phyloP scores from a whole-genome alignment of 2,329 filamentous ascomycete species.

The Hypoxylon rubiginosum region DNA sequence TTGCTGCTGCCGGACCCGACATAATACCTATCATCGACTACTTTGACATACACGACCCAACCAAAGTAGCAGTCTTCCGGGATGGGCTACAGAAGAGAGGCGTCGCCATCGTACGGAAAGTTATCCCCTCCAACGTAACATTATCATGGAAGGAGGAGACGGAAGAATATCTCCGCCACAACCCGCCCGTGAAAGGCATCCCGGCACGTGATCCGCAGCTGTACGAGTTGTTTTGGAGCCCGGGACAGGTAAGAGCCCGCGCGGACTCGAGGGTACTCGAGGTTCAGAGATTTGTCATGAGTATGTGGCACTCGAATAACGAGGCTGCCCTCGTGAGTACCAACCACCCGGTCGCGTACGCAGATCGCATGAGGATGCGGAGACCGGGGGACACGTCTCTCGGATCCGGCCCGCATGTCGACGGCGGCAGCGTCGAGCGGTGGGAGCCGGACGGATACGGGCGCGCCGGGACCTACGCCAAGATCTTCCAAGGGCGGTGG shows the following conservation, averaged over 20 bases:
- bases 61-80: slow-evolving; percentile 46
- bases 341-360: slow-evolving; percentile 73
- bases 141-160: slow-evolving; percentile 74
- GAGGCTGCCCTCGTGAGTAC: slow-evolving; percentile 62
- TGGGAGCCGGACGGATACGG: slow-evolving; percentile 81
- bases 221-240: slow-evolving; percentile 81
- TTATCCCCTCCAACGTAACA: slow-evolving; percentile 73
- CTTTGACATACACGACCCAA: slow-evolving; percentile 53
- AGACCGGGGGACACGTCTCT: slow-evolving; percentile 77
- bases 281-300: slow-evolving; percentile 73
- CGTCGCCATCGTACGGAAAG: slow-evolving; percentile 74
- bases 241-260: slow-evolving; percentile 75
- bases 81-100: slow-evolving; percentile 66
- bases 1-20: slow-evolving; percentile 53
- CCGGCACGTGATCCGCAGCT: slow-evolving; percentile 75
- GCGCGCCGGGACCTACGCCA: slow-evolving; percentile 75
- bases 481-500: slow-evolving; percentile 82
- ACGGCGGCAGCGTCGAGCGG: slow-evolving; percentile 80
- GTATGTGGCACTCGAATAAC: slow-evolving; percentile 70
- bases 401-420: slow-evolving; percentile 78
- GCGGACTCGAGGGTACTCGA: slow-evolving; percentile 73
- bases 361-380: slow-evolving; percentile 78
- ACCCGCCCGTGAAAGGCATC: slow-evolving; percentile 71
- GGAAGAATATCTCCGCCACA: slow-evolving; percentile 73
- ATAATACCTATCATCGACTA: slow-evolving; percentile 60